Conservation (phyloP, 1,139 yeast genomes). For the Kluyveromyces marxianus region DNA sequence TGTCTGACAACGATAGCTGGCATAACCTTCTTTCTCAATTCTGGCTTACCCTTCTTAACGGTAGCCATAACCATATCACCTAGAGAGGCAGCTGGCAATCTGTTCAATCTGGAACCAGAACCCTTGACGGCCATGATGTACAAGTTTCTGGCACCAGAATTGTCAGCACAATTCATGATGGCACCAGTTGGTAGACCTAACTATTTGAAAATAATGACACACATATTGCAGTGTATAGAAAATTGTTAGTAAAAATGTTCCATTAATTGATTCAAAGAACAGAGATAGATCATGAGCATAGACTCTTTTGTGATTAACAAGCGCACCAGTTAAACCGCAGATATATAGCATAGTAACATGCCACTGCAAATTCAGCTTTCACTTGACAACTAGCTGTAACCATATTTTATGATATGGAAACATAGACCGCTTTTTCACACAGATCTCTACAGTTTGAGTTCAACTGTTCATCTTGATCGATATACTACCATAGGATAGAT, state of each 20-base stretch:
- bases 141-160: constrained; percentile 99
- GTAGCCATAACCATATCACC: constrained; percentile 99
- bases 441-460: too few relatives aligned
- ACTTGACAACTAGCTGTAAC: too few relatives aligned
- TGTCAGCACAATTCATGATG: constrained; percentile 99
- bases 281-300: background rate
- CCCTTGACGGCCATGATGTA: constrained; percentile 99
- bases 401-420: too few relatives aligned
- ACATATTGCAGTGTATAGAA: background rate
- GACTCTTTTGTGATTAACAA: background rate
- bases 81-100: constrained; percentile 99
- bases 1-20: constrained; percentile 99
- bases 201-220: constrained; percentile 31
- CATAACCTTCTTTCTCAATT: constrained; percentile 99
- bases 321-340: too few relatives aligned
- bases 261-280: background rate
- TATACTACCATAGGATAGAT: too few relatives aligned
- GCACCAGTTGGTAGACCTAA: constrained; percentile 99
- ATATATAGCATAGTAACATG: too few relatives aligned
- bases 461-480: too few relatives aligned
- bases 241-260: constrained; percentile 17
- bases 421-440: too few relatives aligned
- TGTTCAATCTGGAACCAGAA: constrained; percentile 98
- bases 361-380: too few relatives aligned
- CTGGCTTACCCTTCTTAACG: constrained; percentile 99